Conservation (phyloP, 768 basidiomycete genomes). For the Antrodiella citrinella region DNA sequence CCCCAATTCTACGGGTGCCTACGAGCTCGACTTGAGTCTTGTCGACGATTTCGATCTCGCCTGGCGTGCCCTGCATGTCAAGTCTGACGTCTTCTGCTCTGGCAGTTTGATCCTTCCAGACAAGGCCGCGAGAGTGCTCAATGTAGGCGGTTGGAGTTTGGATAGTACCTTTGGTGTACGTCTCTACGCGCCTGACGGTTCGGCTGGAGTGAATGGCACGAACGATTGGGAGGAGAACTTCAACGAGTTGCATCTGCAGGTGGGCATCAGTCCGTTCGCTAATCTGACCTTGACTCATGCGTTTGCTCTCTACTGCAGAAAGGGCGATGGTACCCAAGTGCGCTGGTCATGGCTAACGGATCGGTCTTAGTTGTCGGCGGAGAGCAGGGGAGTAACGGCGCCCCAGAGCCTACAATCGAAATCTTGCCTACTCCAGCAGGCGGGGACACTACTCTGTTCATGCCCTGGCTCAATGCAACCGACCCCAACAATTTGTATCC, state of each 20-base stretch:
- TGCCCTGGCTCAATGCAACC: constrained; percentile 63
- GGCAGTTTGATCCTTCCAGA: constrained; percentile 69
- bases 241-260: constrained; percentile 51
- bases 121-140: constrained; percentile 56
- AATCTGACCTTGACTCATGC: neutral
- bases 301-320: constrained; percentile 25
- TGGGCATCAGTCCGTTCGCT: constrained; percentile 21
- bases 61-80: constrained; percentile 72
- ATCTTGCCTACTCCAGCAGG: constrained; percentile 60
- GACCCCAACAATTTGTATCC: constrained; percentile 80
- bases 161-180: constrained; percentile 67
- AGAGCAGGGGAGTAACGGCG: constrained; percentile 61
- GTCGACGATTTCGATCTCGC: constrained; percentile 34
- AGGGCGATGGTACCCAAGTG: constrained; percentile 67
- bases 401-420: constrained; percentile 62
- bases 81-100: constrained; percentile 77
- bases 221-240: constrained; percentile 77
- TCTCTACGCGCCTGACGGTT: constrained; percentile 64
- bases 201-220: constrained; percentile 59
- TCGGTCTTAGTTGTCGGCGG: constrained; percentile 70
- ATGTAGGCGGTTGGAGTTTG: constrained; percentile 65
- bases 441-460: constrained; percentile 48
- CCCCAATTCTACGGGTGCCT: constrained; percentile 65
- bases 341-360: constrained; percentile 65
- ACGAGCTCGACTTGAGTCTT: constrained; percentile 64